Evolutionary conservation across 345 rosid species (phyloP).

Genomic region (Salix viminalis): DNA sequence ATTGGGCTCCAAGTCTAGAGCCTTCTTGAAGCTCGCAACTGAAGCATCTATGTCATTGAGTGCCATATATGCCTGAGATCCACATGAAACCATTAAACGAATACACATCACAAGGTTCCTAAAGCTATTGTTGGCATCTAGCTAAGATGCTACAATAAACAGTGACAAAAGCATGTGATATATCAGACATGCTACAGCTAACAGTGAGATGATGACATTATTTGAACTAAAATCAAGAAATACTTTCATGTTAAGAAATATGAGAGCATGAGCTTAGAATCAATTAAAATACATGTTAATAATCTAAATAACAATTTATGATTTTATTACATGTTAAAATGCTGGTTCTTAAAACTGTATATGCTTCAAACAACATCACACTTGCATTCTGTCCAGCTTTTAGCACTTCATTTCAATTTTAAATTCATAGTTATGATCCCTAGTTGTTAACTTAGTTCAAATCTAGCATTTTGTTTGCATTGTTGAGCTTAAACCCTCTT

Average conservation of each 20-base stretch:
- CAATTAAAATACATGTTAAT: not conserved
- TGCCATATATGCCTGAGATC: slow-evolving; percentile 65
- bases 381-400: not conserved
- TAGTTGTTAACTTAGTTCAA: not conserved
- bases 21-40: slow-evolving; percentile 79
- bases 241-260: not conserved
- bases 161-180: not conserved
- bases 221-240: not conserved
- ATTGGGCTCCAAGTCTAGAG: slow-evolving; percentile 73
- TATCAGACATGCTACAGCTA: not conserved
- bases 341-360: not conserved
- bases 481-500: not conserved
- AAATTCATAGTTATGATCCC: not conserved
- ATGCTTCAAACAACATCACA: not conserved
- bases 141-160: not conserved
- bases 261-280: not conserved
- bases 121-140: not conserved
- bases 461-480: not conserved
- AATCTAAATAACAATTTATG: not conserved
- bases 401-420: not conserved
- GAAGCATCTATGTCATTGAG: slow-evolving; percentile 83
- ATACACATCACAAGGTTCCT: not conserved
- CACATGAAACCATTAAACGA: not conserved
- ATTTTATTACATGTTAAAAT: not conserved
- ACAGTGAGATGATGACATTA: not conserved